phyloP scores from a whole-genome alignment of 2,329 filamentous ascomycete species.

The Fusarium temperatum region DNA sequence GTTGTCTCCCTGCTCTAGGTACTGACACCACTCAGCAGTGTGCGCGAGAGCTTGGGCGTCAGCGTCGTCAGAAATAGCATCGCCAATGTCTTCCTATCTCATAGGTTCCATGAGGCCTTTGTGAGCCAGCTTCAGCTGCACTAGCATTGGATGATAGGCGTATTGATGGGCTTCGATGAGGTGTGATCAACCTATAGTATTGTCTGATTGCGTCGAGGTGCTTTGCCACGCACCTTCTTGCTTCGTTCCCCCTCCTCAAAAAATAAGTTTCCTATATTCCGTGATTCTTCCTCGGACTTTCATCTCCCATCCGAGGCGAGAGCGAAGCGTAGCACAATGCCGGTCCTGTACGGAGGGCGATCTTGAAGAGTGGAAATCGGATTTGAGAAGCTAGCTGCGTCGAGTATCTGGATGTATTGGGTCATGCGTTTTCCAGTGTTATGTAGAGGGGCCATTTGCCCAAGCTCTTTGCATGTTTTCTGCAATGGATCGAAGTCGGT shows the following conservation, averaged over 20 bases:
- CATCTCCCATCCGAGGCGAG: neutral
- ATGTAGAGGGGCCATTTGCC: neutral
- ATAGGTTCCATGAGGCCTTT: neutral
- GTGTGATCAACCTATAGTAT: neutral
- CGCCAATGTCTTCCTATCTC: neutral
- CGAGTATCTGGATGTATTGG: neutral
- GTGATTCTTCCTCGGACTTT: too few species aligned
- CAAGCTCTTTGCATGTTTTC: neutral
- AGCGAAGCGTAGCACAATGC: neutral
- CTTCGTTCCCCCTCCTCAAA: too few species aligned
- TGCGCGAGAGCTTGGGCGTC: neutral
- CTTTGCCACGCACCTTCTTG: too few species aligned
- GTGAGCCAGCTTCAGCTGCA: neutral
- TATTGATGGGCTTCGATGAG: neutral
- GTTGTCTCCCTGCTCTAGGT: neutral
- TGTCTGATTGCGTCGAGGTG: neutral
- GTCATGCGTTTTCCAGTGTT: too few species aligned
- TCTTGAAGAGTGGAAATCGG: neutral
- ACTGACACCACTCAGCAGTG: neutral
- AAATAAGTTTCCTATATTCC: accelerated
- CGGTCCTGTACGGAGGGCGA: neutral
- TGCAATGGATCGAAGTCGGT: neutral
- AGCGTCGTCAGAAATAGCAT: neutral
- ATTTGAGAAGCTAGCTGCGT: neutral
- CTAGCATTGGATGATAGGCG: neutral